Conservation (phyloP, 192 early-diverging fungal species). For the Glomus cerebriforme region DNA sequence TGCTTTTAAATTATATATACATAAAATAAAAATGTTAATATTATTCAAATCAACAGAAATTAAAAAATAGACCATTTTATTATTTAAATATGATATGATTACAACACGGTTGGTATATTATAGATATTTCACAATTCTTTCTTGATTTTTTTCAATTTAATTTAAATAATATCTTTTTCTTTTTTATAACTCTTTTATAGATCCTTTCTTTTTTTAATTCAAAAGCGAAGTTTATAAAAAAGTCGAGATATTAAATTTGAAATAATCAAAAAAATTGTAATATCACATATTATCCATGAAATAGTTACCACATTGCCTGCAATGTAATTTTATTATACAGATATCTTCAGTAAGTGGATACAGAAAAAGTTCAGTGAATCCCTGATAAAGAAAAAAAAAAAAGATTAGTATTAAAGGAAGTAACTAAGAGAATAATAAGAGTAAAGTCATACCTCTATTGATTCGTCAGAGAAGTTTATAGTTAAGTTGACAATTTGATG, state of each 20-base stretch:
- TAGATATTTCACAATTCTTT: too few relatives aligned
- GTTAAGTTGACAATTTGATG: not conserved
- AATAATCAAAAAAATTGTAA: too few relatives aligned
- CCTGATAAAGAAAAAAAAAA: not conserved
- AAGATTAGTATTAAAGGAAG: not conserved
- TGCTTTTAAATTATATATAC: not conserved
- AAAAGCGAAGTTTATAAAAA: too few relatives aligned
- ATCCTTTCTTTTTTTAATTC: too few relatives aligned
- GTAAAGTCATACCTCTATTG: not conserved
- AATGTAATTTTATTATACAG: constrained; percentile 9
- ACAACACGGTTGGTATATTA: too few relatives aligned
- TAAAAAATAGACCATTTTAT: too few relatives aligned
- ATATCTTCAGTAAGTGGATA: constrained; percentile 8
- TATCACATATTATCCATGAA: not conserved
- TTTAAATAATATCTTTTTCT: too few relatives aligned
- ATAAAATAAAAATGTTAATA: not conserved
- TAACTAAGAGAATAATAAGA: not conserved
- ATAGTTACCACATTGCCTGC: constrained; percentile 15
- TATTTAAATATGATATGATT: too few relatives aligned
- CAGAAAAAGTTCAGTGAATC: constrained; percentile 4
- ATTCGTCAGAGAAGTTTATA: not conserved
- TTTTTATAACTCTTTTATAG: not conserved
- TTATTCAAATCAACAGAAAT: not conserved
- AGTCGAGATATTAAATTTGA: too few relatives aligned
- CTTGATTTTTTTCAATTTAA: too few relatives aligned